Base-by-base conservation (phyloP, 139 green algal species). In the Chlorella sp. region DNA sequence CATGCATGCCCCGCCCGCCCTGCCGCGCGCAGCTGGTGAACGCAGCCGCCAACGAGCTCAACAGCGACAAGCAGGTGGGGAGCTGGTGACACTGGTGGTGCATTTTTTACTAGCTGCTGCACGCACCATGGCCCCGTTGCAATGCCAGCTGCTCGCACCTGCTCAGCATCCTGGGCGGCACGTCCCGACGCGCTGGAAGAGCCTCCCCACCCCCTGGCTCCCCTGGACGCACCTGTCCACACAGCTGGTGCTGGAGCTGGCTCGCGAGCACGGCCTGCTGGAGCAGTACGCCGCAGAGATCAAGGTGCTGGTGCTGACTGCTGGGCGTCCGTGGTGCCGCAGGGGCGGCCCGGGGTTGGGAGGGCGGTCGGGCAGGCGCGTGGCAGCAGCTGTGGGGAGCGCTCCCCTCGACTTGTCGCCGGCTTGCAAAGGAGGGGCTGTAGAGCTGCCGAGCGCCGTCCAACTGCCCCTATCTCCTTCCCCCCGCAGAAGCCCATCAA, bases 61-160 rank as follows among this genome's bases (percentile, higher is more conserved):
- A 74, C 72, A 84, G 26, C 6, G 73, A 87, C 79, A 87, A 87
- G 65, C 77, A 83, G 62, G 44, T 87, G 72, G 51, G 48, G 36
- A 34, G 72, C 8, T 16, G 60, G 24, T 16, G 26, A 17, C 8
- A 7, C 11, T 54, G 8, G 7, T 7, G 8, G 7, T 54, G 11
- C 46, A 11, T 54, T 54, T 11, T 54, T 54, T 54, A 11, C 7
- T 11, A 54, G 46, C 46, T 54, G 46, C 46, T 17, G 46, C 46
- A 7, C 7, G 46, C 46, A 54, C 8, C 11, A 11, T 54, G 46
- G 46, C 46, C 7, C 11, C 8, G 46, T 11, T 7, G 46, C 46
- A 7, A 54, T 17, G 46, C n/a, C n/a, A n/a, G n/a, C n/a, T n/a
- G n/a, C n/a, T n/a, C n/a, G n/a, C n/a, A n/a, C n/a, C n/a, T n/a